These are phyloP conservation scores for Parathielavia appendiculata DNA, from an alignment of 495 filamentous ascomycete genomes.

Conservation along the genomic window DNA sequence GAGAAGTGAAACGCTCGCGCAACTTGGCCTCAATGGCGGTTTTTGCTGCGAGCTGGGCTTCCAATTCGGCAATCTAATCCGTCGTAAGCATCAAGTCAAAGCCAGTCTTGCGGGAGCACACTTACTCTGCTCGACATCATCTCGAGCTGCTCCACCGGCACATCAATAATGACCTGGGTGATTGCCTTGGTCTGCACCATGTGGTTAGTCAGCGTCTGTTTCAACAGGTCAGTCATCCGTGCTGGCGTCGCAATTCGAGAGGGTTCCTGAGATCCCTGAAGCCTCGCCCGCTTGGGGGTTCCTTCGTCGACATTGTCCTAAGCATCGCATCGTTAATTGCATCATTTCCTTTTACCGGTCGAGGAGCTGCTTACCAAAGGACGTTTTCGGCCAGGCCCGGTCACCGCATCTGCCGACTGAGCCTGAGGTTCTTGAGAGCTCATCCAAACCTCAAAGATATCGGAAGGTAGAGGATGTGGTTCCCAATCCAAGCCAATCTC, in stretches of 20 bases:
- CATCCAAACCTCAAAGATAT: constrained; percentile 35
- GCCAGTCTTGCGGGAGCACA: not conserved
- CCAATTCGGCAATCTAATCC: constrained; percentile 30
- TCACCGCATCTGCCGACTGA: not conserved
- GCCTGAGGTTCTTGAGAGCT: constrained; percentile 9
- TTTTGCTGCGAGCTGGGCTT: constrained; percentile 27
- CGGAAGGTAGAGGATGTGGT: constrained; percentile 31
- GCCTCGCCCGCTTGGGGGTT: constrained; percentile 23
- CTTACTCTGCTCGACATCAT: constrained; percentile 32
- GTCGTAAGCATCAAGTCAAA: not conserved
- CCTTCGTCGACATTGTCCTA: constrained; percentile 33
- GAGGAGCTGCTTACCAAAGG: constrained; percentile 30
- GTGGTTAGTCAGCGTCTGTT: constrained; percentile 18
- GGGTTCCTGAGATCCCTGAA: constrained; percentile 14
- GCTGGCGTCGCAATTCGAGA: constrained; percentile 10
- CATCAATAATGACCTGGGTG: constrained; percentile 20
- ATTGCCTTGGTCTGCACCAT: not conserved
- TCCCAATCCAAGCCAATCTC: constrained; percentile 33
- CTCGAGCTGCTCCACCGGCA: constrained; percentile 38
- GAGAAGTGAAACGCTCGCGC: constrained; percentile 27
- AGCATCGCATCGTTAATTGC: not conserved
- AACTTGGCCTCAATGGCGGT: constrained; percentile 22
- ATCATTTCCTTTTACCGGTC: not conserved
- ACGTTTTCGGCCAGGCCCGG: constrained; percentile 33
- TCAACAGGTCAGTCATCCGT: constrained; percentile 28